phyloP scores from a whole-genome alignment of 305 asterid genomes.

The Withania somnifera region DNA sequence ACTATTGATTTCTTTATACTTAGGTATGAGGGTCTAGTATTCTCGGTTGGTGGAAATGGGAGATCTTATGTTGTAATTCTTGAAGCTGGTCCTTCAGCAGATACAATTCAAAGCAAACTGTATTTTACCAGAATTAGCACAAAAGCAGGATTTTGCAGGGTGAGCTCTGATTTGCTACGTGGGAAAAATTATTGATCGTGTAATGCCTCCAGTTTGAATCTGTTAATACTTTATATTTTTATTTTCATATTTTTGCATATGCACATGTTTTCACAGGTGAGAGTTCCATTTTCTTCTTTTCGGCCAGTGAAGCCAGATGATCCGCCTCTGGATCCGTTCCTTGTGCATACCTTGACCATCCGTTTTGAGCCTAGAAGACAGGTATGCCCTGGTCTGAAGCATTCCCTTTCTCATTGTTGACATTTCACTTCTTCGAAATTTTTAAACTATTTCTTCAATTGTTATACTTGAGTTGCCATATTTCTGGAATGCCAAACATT shows the following conservation, averaged over 20 bases:
- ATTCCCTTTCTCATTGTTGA: background rate
- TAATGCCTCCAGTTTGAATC: background rate
- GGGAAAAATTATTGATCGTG: background rate
- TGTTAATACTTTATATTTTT: background rate
- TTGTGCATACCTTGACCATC: conserved; percentile 80
- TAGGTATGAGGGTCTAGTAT: conserved; percentile 89
- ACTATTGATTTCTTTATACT: conserved; percentile 6
- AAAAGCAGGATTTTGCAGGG: conserved; percentile 94
- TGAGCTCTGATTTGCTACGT: conserved; percentile 21
- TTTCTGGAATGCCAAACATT: background rate
- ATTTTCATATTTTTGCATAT: background rate
- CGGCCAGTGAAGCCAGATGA: conserved; percentile 85
- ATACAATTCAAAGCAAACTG: conserved; percentile 60
- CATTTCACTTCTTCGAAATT: background rate
- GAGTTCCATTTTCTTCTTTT: conserved; percentile 88
- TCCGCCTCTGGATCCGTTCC: conserved; percentile 93
- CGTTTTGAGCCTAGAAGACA: conserved; percentile 96
- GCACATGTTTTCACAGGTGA: conserved; percentile 40
- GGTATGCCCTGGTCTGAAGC: conserved; percentile 26
- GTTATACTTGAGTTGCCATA: background rate
- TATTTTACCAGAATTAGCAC: conserved; percentile 89
- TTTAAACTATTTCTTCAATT: background rate
- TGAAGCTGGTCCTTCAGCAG: conserved; percentile 81
- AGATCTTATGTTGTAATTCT: conserved; percentile 81
- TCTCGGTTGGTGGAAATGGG: conserved; percentile 96